Evolutionary conservation across 805 yeast genomes (phyloP).

Genomic region (Kodamaea leandrae): DNA sequence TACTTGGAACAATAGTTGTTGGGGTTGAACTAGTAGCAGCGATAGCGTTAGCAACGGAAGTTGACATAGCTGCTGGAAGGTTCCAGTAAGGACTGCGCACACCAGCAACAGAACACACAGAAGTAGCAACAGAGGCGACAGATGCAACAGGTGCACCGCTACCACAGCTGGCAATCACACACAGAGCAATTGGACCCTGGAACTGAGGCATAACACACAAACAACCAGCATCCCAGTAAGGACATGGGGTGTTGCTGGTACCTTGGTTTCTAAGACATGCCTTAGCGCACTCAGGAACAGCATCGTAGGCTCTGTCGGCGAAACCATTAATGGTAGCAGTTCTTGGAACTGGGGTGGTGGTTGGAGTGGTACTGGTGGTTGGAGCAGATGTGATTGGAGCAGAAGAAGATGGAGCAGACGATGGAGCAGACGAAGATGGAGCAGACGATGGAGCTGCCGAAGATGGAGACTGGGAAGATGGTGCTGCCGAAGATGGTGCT

Average conservation of each 20-base stretch:
- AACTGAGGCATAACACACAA: constrained; percentile 40
- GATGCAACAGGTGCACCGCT: constrained; percentile 19
- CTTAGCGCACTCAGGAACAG: constrained; percentile 37
- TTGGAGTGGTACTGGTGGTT: not conserved
- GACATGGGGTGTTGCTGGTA: constrained; percentile 40
- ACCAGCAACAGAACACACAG: constrained; percentile 34
- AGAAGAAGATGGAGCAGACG: constrained; percentile 9
- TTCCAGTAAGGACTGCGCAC: constrained; percentile 34
- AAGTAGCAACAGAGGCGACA: constrained; percentile 21
- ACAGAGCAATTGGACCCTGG: constrained; percentile 32
- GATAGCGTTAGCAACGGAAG: constrained; percentile 25
- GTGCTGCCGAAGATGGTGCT: constrained; percentile 3
- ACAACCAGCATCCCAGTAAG: constrained; percentile 47
- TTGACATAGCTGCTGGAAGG: constrained; percentile 23
- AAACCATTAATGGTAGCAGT: constrained; percentile 43
- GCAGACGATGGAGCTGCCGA: constrained; percentile 1
- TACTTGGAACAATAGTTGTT: no score
- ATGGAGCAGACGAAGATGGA: not conserved
- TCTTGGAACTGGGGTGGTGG: constrained; percentile 10
- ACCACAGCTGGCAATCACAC: constrained; percentile 24
- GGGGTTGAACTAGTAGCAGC: constrained; percentile 4
- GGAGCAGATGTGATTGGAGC: constrained; percentile 6
- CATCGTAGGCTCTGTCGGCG: constrained; percentile 34
- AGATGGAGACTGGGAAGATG: constrained; percentile 1
- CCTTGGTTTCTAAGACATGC: constrained; percentile 22